phyloP scores from a whole-genome alignment of 768 basidiomycete genomes.

The Suillus paluster region DNA sequence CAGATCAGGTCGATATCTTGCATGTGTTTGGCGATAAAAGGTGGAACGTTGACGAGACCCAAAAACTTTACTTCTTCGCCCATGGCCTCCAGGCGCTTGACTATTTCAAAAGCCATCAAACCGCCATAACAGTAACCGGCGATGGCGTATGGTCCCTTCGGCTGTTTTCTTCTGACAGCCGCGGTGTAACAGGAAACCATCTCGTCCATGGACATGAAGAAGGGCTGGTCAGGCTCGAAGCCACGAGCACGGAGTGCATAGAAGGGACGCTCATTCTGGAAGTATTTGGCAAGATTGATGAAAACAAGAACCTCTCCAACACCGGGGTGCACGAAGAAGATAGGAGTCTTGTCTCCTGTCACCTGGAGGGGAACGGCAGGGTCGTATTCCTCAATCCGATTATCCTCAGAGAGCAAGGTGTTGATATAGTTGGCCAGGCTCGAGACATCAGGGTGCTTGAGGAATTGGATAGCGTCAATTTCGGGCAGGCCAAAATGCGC shows the following conservation, averaged over 20 bases:
- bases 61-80: slow-evolving; percentile 38
- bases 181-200: slow-evolving; percentile 38
- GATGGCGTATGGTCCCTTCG: slow-evolving; percentile 39
- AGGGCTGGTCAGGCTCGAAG: slow-evolving; percentile 37
- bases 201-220: slow-evolving; percentile 36
- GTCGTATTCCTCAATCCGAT: slow-evolving; percentile 34
- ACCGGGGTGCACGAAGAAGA: slow-evolving; percentile 50
- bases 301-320: slow-evolving; percentile 47
- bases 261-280: slow-evolving; percentile 43
- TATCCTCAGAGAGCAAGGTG: slow-evolving; percentile 27
- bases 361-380: slow-evolving; percentile 45
- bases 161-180: slow-evolving; percentile 32
- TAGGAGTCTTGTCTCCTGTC: slow-evolving; percentile 42
- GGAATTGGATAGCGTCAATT: slow-evolving; percentile 44
- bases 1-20: slow-evolving; percentile 45
- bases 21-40: slow-evolving; percentile 44
- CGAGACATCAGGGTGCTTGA: slow-evolving; percentile 36
- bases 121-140: slow-evolving; percentile 45
- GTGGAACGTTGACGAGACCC: slow-evolving; percentile 41
- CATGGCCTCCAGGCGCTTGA: slow-evolving; percentile 31
- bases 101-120: slow-evolving; percentile 42
- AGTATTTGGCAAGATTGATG: slow-evolving; percentile 45
- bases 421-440: slow-evolving; percentile 36
- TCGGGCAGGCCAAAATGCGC: slow-evolving; percentile 32
- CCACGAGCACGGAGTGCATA: slow-evolving; percentile 46